These are phyloP conservation scores for Jackrogersella minutella DNA, from an alignment of 495 filamentous ascomycete species.

Conservation along the genomic window DNA sequence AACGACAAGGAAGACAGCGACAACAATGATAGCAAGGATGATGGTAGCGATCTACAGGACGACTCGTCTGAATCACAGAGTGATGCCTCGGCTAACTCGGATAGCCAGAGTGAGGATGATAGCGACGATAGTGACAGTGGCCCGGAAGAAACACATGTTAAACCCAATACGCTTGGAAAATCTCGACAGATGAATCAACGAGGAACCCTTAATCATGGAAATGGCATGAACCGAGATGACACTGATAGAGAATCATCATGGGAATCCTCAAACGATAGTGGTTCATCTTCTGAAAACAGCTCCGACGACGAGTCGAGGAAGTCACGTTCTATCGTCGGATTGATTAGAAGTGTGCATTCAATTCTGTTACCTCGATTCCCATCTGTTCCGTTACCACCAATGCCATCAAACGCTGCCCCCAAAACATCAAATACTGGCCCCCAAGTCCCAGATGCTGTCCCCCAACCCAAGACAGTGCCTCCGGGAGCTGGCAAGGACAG, in stretches of 20 bases:
- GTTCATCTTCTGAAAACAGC: constrained; percentile 23
- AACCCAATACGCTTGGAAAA: constrained; percentile 43
- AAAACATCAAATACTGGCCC: background rate
- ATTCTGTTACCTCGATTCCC: too few relatives aligned
- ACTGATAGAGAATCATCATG: background rate
- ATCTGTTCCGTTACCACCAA: too few relatives aligned
- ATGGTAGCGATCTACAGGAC: constrained; percentile 17
- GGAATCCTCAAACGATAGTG: constrained; percentile 10
- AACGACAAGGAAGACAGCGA: constrained; percentile 18
- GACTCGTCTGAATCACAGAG: background rate
- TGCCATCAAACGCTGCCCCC: too few relatives aligned
- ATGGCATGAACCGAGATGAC: background rate
- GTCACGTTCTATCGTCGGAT: too few relatives aligned
- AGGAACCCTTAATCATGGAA: constrained; percentile 3
- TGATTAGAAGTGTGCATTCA: too few relatives aligned
- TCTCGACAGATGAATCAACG: constrained; percentile 22
- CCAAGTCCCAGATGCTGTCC: too few relatives aligned
- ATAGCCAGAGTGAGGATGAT: constrained; percentile 24
- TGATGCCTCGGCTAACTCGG: constrained; percentile 10
- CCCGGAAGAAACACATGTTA: constrained; percentile 39
- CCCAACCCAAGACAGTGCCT: constrained; percentile 27
- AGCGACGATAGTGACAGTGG: constrained; percentile 34
- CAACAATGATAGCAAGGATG: constrained; percentile 26
- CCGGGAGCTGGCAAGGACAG: constrained; percentile 47
- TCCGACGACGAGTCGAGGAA: constrained; percentile 24